Conservation (phyloP, 1,284 basidiomycete genomes). For the Sanghuangporus weigelae region DNA sequence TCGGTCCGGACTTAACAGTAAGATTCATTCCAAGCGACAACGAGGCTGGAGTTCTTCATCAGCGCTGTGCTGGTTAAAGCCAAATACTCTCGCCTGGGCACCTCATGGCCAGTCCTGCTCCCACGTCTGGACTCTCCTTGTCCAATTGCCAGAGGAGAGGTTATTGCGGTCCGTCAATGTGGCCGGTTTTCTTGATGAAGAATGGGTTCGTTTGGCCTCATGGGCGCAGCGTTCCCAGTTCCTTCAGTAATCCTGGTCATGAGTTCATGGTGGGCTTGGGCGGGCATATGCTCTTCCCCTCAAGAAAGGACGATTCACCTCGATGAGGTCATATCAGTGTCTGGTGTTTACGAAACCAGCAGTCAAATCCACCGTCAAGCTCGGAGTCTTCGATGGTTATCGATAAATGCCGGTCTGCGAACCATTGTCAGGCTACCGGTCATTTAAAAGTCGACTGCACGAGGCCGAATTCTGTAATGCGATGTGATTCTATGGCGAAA, state of each 20-base stretch:
- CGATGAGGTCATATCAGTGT: not conserved
- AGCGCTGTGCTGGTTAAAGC: not conserved
- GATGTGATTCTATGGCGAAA: not conserved
- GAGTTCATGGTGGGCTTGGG: not conserved
- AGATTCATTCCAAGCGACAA: conserved; percentile 10
- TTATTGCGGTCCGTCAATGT: not conserved
- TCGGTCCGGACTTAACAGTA: not conserved
- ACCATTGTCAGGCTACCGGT: not conserved
- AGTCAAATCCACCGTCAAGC: not conserved
- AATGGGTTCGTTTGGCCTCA: conserved; percentile 1
- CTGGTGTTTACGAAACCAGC: not conserved
- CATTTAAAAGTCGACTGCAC: not conserved
- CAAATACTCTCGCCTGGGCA: not conserved
- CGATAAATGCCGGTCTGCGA: not conserved
- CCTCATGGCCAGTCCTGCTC: conserved; percentile 9
- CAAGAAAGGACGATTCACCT: not conserved
- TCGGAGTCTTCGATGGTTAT: not conserved
- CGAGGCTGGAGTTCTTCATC: conserved; percentile 5
- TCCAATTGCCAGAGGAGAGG: not conserved
- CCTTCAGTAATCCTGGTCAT: not conserved
- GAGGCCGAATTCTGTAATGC: not conserved
- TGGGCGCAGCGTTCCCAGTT: not conserved
- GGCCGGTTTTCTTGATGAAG: not conserved
- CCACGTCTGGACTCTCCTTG: conserved; percentile 4
- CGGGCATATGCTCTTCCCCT: too few species aligned